These are phyloP conservation scores for Didymella sp. DNA, from an alignment of 2,329 filamentous ascomycete genomes.

Conservation along the genomic window DNA sequence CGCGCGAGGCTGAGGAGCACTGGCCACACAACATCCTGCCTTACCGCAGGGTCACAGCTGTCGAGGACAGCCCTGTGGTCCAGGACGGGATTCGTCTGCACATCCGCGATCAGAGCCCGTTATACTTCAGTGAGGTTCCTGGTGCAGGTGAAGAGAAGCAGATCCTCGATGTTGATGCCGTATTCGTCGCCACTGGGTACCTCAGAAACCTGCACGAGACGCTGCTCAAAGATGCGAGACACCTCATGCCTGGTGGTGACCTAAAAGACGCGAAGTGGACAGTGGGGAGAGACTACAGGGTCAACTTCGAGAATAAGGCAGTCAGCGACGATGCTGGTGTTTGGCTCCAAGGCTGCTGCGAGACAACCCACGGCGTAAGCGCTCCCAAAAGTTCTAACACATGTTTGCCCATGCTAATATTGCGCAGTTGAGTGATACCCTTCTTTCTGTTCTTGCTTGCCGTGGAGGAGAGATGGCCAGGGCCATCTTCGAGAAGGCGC, in stretches of 20 bases:
- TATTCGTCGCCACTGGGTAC: constrained; percentile 91
- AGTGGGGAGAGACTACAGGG: constrained; percentile 78
- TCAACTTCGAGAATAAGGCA: constrained; percentile 71
- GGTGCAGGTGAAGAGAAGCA: constrained; percentile 60
- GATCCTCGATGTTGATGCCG: constrained; percentile 74
- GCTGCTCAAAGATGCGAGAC: constrained; percentile 70
- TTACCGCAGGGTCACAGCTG: constrained; percentile 69
- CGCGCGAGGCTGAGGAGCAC: constrained; percentile 64
- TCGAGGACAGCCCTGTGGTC: constrained; percentile 58
- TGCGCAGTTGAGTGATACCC: constrained; percentile 74
- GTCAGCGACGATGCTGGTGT: constrained; percentile 79
- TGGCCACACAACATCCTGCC: constrained; percentile 86
- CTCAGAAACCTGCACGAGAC: constrained; percentile 76
- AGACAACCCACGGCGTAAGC: constrained; percentile 89
- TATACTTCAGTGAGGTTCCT: constrained; percentile 41
- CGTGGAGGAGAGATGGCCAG: constrained; percentile 79
- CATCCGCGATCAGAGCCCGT: constrained; percentile 60
- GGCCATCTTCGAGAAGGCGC: constrained; percentile 68
- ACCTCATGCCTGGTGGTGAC: constrained; percentile 66
- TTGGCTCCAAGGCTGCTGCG: constrained; percentile 94
- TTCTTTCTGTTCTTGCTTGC: constrained; percentile 78
- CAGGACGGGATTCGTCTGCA: constrained; percentile 50
- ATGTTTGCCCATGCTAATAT: neutral
- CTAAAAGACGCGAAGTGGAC: constrained; percentile 61
- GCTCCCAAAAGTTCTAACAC: neutral